Base-by-base conservation (phyloP, 495 filamentous ascomycete genomes). In the Hyaloscypha bicolor region DNA sequence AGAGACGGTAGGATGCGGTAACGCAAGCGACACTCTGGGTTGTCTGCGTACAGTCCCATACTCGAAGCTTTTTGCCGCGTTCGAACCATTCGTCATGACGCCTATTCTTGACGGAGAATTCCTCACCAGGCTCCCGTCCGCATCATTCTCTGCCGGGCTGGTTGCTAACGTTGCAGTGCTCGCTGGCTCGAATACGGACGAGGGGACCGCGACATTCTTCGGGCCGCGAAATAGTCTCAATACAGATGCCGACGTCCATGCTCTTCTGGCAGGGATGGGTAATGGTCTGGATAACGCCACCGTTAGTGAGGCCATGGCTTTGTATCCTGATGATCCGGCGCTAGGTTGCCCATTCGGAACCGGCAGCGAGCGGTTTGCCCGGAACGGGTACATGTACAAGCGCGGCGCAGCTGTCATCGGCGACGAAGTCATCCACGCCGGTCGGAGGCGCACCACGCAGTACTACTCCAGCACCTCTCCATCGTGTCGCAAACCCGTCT, bases 21-120 rank as follows among this genome's bases (percentile, higher is more conserved):
- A 32, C 9, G 57, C 57, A 11, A 33, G 14, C 42, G 42, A 48
- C 2, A 12, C 86, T 0, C 82, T 91, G 16, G 79, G 74, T 30
- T 92, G 90, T 76, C 82, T 91, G 9, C 86, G 89, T 6, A 76
- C 65, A 1, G 70, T 85, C 21, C 81, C 85, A 53, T 91, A 90
- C 73, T 75, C 76, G 0, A 83, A 79, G 8, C 89, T 86, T 76
- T 80, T 90, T 45, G 76, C 84, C 32, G 88, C 88, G 6, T 62
- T 62, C 29, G 6, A 14, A 30, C 60, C 60, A 45, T 51, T 45
- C 16, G 60, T 62, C 60, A 21, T 45, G 33, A 62, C 60, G 9
- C 60, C 60, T 11, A 48, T 62, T 30, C 39, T 62, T 2, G 60
- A 62, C 31, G 60, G 60, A 14, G 8, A 42, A 21, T 62, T 62